These are phyloP conservation scores for Nicotiana tabacum DNA, from an alignment of 257 asterid species.

Conservation along the genomic window DNA sequence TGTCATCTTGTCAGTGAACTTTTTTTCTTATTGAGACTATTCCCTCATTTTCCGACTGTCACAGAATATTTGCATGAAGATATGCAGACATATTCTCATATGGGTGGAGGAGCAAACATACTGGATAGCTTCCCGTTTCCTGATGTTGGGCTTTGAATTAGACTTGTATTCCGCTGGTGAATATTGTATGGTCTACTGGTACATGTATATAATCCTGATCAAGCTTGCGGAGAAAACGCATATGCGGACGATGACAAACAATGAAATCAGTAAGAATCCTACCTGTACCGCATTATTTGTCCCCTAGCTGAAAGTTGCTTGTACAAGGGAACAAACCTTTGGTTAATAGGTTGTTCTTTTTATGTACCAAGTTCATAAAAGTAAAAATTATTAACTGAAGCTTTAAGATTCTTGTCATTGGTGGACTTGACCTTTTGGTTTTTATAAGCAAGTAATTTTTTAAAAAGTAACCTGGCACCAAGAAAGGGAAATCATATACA, in stretches of 20 bases:
- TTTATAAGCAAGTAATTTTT: too few relatives aligned
- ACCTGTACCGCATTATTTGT: not conserved
- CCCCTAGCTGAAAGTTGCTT: not conserved
- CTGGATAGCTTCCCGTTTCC: constrained; percentile 93
- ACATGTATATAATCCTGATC: constrained; percentile 72
- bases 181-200: constrained; percentile 99
- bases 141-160: constrained; percentile 81
- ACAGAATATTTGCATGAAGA: constrained; percentile 58
- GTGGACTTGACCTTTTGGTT: not conserved
- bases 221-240: constrained; percentile 96
- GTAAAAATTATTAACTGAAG: not conserved
- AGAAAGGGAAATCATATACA: too few relatives aligned
- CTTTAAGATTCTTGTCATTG: not conserved
- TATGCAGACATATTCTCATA: constrained; percentile 70
- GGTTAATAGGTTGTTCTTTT: not conserved
- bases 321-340: not conserved
- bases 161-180: constrained; percentile 86
- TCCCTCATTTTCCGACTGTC: not conserved
- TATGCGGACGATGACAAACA: constrained; percentile 55
- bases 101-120: constrained; percentile 99
- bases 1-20: not conserved
- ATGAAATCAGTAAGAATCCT: constrained; percentile 60
- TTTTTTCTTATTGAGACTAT: not conserved
- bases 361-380: not conserved
- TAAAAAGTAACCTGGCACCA: too few relatives aligned